Conservation (phyloP, 306 rosid species). For the Purshia tridentata region DNA sequence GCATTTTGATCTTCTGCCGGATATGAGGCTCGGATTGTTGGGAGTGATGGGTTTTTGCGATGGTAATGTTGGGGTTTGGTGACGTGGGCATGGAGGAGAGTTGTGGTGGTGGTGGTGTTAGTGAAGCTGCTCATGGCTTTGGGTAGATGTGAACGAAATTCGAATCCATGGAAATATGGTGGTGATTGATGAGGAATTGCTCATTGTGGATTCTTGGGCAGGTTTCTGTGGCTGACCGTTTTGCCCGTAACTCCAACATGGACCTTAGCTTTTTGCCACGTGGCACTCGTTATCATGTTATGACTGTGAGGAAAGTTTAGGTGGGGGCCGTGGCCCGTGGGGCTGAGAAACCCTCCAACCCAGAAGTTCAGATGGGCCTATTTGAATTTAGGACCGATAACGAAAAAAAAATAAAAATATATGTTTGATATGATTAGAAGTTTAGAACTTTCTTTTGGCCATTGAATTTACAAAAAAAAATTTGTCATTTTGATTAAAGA, state of each 20-base stretch:
- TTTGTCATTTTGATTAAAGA: too few relatives aligned
- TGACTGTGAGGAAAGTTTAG: too few relatives aligned
- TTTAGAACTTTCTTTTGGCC: too few relatives aligned
- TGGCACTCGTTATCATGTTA: constrained; percentile 40
- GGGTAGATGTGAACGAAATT: constrained; percentile 14
- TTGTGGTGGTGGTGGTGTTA: constrained; percentile 47
- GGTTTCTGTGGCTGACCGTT: constrained; percentile 33
- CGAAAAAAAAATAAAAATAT: too few relatives aligned
- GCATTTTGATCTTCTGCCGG: constrained; percentile 14
- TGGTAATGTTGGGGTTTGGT: constrained; percentile 28
- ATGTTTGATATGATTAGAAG: too few relatives aligned
- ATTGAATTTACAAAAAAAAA: too few relatives aligned
- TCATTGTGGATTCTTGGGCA: constrained; percentile 34
- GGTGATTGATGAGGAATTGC: constrained; percentile 6
- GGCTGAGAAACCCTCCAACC: too few relatives aligned
- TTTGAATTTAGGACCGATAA: too few relatives aligned
- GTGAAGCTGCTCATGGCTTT: constrained; percentile 65
- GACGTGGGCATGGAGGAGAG: constrained; percentile 52
- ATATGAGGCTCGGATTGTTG: constrained; percentile 26
- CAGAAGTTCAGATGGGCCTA: too few relatives aligned
- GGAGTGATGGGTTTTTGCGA: not conserved
- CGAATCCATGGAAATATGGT: not conserved
- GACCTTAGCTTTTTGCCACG: constrained; percentile 44
- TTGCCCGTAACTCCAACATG: constrained; percentile 23
- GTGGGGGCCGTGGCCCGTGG: too few relatives aligned